A percentile compares a stretch with the other conserved stretches of the same genome.
Conservation (phyloP, 2,329 filamentous ascomycete genomes). For the Verruconis gallopava region DNA sequence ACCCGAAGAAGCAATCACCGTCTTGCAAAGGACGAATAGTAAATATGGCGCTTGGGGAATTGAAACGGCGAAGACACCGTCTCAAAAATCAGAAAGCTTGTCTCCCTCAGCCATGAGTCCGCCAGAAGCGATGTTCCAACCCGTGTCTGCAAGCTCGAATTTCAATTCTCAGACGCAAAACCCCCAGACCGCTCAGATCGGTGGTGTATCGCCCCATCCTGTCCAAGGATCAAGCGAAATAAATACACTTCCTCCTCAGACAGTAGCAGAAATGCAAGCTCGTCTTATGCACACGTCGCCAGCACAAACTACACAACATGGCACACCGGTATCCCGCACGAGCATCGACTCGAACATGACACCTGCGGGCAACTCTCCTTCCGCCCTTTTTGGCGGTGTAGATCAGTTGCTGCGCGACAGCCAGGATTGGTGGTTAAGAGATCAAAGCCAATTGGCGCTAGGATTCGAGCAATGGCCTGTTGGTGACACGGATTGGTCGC, state of each 20-base stretch:
- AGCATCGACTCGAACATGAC: constrained; percentile 14
- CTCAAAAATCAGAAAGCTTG: constrained; percentile 12
- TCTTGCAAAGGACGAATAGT: constrained; percentile 65
- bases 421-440: constrained; percentile 48
- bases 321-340: constrained; percentile 11
- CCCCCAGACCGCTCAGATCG: constrained; percentile 10
- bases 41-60: constrained; percentile 57
- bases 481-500: constrained; percentile 6
- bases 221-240: constrained; percentile 5
- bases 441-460: constrained; percentile 46
- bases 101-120: constrained; percentile 6
- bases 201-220: constrained; percentile 8
- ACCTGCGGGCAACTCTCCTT: constrained; percentile 28
- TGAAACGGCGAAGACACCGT: constrained; percentile 12
- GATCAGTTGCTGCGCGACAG: constrained; percentile 49
- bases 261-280: constrained; percentile 16
- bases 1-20: constrained; percentile 65
- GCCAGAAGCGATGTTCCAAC: neutral
- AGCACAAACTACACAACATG: constrained; percentile 5
- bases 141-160: neutral
- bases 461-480: constrained; percentile 49
- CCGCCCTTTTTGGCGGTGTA: constrained; percentile 44
- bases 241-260: constrained; percentile 16
- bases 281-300: constrained; percentile 14
- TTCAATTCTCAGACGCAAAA: neutral